Percentiles rank a stretch among this genome's conserved stretches.
Conservation (phyloP, 2,329 filamentous ascomycete species). For the Pochonia chlamydosporia region DNA sequence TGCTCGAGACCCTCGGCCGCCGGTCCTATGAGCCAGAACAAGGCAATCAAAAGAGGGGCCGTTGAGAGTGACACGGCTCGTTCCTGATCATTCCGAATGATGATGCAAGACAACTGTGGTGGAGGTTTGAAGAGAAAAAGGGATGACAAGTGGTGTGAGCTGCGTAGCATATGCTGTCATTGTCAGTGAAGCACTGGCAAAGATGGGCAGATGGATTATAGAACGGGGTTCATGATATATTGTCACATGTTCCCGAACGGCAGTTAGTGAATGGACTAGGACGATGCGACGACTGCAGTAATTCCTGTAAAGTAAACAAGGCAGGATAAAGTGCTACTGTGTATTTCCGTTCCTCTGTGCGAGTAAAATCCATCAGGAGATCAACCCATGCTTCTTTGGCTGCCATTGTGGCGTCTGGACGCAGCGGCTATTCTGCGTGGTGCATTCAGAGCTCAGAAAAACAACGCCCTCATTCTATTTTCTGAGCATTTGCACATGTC, state of each 20-base stretch:
- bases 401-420: neutral
- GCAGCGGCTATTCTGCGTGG: neutral
- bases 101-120: constrained; percentile 3
- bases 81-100: constrained; percentile 5
- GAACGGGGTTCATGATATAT: neutral
- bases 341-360: neutral
- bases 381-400: neutral
- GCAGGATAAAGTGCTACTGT: neutral
- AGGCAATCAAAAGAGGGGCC: neutral
- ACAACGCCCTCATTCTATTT: neutral
- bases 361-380: neutral
- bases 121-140: neutral
- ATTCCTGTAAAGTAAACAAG: neutral
- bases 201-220: neutral
- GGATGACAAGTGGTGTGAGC: constrained; percentile 2
- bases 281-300: neutral
- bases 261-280: neutral
- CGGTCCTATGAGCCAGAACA: neutral
- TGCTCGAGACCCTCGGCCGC: constrained; percentile 2
- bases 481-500: constrained; percentile 3
- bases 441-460: neutral
- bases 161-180: constrained; percentile 1
- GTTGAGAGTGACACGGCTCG: neutral
- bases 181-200: neutral
- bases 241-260: neutral